These are phyloP conservation scores for Suillus paluster DNA, from an alignment of 768 basidiomycete species.

Conservation along the genomic window DNA sequence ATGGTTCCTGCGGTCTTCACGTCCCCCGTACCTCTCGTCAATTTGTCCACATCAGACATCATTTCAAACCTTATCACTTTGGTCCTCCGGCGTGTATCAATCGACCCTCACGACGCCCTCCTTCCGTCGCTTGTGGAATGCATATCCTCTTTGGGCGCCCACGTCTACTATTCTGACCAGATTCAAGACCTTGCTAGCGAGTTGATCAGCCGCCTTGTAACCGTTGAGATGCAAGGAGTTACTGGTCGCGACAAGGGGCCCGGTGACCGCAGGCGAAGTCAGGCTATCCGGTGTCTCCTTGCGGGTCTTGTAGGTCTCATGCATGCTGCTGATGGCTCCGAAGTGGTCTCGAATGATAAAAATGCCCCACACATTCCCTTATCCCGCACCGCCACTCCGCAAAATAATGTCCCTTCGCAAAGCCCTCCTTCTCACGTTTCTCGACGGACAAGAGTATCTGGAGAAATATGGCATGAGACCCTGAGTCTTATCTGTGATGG, in stretches of 20 bases:
- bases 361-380: constrained; percentile 17
- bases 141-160: constrained; percentile 83
- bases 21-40: constrained; percentile 81
- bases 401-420: constrained; percentile 32
- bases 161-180: constrained; percentile 96
- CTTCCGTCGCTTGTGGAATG: constrained; percentile 73
- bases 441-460: constrained; percentile 70
- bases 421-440: constrained; percentile 43
- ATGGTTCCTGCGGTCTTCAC: constrained; percentile 89
- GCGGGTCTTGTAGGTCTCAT: constrained; percentile 74
- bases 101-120: constrained; percentile 65
- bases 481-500: constrained; percentile 81
- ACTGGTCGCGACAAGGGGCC: constrained; percentile 43
- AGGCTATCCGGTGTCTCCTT: constrained; percentile 72
- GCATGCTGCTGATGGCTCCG: constrained; percentile 57
- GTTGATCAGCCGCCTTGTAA: constrained; percentile 72
- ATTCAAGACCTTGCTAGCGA: constrained; percentile 91
- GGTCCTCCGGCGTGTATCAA: constrained; percentile 68
- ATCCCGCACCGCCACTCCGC: constrained; percentile 29
- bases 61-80: constrained; percentile 77
- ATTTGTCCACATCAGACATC: constrained; percentile 89
- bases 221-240: constrained; percentile 69
- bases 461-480: constrained; percentile 92
- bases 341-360: constrained; percentile 28
- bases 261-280: constrained; percentile 52